These are phyloP conservation scores for Linnemannia zychae DNA, from an alignment of 192 early-diverging fungal genomes.

Conservation along the genomic window DNA sequence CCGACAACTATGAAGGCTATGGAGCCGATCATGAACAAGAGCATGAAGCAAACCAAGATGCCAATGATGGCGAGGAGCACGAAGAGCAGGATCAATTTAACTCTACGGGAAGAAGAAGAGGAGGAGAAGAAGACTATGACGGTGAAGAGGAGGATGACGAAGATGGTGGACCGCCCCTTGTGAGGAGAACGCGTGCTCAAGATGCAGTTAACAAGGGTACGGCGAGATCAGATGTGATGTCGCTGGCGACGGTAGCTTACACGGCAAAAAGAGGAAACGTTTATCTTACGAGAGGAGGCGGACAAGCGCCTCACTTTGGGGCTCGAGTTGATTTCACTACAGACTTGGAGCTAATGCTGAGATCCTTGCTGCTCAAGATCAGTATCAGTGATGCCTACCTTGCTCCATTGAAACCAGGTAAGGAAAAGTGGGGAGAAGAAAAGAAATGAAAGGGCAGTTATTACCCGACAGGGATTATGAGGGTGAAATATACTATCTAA, in stretches of 20 bases:
- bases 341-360: conserved; percentile 31
- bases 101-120: background rate
- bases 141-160: background rate
- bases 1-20: background rate
- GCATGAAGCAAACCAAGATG: background rate
- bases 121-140: background rate
- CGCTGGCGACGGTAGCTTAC: background rate
- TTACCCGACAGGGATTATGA: no score
- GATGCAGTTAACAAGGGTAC: background rate
- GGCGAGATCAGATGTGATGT: background rate
- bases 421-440: background rate
- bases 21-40: background rate
- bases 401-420: conserved; percentile 20
- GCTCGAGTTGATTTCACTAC: conserved; percentile 17
- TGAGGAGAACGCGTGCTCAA: background rate
- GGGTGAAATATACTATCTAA: no score
- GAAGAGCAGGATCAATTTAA: background rate
- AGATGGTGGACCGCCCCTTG: background rate
- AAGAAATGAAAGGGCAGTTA: background rate
- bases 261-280: background rate
- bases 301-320: background rate
- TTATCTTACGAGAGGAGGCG: no score
- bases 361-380: conserved; percentile 40
- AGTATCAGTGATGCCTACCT: conserved; percentile 22
- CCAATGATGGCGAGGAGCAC: background rate